Evolutionary conservation across 148 eudicot genomes (phyloP).

Genomic region (Rhododendron simsii): DNA sequence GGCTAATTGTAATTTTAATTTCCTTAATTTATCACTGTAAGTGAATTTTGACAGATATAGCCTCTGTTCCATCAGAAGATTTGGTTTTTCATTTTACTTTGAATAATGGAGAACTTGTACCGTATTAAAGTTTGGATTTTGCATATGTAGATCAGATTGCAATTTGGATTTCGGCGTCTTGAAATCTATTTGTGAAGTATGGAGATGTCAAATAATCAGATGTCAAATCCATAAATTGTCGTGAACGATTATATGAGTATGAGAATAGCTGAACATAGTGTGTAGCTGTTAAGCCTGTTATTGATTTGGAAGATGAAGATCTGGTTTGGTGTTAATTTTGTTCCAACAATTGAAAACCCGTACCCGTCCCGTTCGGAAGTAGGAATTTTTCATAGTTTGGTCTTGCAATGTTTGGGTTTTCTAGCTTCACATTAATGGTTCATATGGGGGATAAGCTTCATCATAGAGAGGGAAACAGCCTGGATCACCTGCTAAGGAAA

Average conservation of each 20-base stretch:
- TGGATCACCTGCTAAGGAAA: too few species aligned
- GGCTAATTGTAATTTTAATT: not conserved
- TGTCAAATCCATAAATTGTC: not conserved
- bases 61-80: not conserved
- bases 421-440: too few species aligned
- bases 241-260: not conserved
- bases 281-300: not conserved
- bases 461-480: too few species aligned
- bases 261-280: not conserved
- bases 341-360: not conserved
- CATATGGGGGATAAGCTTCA: too few species aligned
- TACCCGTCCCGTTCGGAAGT: too few species aligned
- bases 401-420: too few species aligned
- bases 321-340: not conserved
- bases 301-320: not conserved
- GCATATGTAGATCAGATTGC: not conserved
- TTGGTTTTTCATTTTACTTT: not conserved
- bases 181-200: not conserved
- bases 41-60: not conserved
- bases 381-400: too few species aligned
- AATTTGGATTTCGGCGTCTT: not conserved
- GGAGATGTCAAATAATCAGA: not conserved
- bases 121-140: not conserved
- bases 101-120: not conserved
- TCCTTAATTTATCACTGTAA: not conserved